Evolutionary conservation across 768 basidiomycete genomes (phyloP).

Genomic region (Tricholoma sp.): DNA sequence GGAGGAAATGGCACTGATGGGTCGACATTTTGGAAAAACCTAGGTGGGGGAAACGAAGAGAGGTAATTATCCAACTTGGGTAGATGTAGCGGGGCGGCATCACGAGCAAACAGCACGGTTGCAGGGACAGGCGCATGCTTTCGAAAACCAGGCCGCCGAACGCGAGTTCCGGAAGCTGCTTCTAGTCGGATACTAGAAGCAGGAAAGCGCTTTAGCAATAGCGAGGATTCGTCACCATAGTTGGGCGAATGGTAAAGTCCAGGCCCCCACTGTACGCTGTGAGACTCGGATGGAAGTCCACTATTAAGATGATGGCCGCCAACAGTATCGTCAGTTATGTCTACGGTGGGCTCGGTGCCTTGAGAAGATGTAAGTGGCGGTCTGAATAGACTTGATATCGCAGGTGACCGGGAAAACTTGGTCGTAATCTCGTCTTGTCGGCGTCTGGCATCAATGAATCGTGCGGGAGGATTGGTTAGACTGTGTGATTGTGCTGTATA

Average conservation of each 20-base stretch:
- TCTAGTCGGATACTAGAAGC: background rate
- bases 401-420: background rate
- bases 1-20: constrained; percentile 51
- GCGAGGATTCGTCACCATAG: constrained; percentile 12
- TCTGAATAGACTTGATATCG: background rate
- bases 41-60: constrained; percentile 39
- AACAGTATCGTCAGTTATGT: constrained; percentile 6
- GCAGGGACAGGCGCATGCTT: constrained; percentile 43
- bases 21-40: constrained; percentile 29
- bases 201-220: constrained; percentile 3
- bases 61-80: constrained; percentile 59
- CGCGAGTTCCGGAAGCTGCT: background rate
- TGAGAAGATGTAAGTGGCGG: background rate
- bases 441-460: background rate
- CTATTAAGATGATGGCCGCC: background rate
- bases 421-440: background rate
- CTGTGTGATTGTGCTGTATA: background rate
- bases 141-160: background rate
- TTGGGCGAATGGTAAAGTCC: background rate
- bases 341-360: constrained; percentile 3
- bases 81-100: constrained; percentile 53
- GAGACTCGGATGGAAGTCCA: constrained; percentile 6
- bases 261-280: background rate
- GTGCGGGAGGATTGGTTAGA: background rate
- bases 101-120: constrained; percentile 50